These are phyloP conservation scores for Lecanicillium sp. DNA, from an alignment of 2,329 filamentous ascomycete species.

Conservation along the genomic window DNA sequence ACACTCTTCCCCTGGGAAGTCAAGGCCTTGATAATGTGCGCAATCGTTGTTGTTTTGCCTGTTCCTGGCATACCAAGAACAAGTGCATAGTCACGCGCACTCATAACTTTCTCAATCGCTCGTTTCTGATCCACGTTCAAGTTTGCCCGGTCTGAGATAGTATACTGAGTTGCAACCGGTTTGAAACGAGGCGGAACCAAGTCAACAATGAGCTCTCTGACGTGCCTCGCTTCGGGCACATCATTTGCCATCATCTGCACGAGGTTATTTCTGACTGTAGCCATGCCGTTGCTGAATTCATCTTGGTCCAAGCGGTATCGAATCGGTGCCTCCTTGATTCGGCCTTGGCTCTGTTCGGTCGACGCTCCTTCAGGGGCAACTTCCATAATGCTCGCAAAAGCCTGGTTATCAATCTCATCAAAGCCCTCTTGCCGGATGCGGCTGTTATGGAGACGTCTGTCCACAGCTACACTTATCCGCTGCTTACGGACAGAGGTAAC, in stretches of 20 bases:
- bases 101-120: slow-evolving; percentile 93
- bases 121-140: slow-evolving; percentile 82
- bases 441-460: slow-evolving; percentile 81
- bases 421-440: slow-evolving; percentile 70
- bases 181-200: slow-evolving; percentile 67
- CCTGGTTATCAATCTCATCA: slow-evolving; percentile 67
- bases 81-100: slow-evolving; percentile 89
- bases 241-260: slow-evolving; percentile 84
- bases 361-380: slow-evolving; percentile 49
- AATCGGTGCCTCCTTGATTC: slow-evolving; percentile 45
- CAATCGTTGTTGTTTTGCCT: slow-evolving; percentile 96
- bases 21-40: slow-evolving; percentile 88
- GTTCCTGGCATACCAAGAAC: slow-evolving; percentile 98
- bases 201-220: slow-evolving; percentile 76
- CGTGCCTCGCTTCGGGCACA: slow-evolving; percentile 59
- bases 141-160: slow-evolving; percentile 50
- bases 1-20: slow-evolving; percentile 88
- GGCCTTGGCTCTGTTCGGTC: slow-evolving; percentile 41
- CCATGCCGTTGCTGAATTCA: slow-evolving; percentile 97
- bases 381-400: slow-evolving; percentile 88
- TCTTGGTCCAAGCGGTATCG: slow-evolving; percentile 91
- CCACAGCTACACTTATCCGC: slow-evolving; percentile 79
- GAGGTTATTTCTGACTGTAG: slow-evolving; percentile 86
- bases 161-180: slow-evolving; percentile 52
- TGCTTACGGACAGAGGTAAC: slow-evolving; percentile 69